Evolutionary conservation across 176 grass and related monocot species (phyloP).

Genomic region (Oryza officinalis): DNA sequence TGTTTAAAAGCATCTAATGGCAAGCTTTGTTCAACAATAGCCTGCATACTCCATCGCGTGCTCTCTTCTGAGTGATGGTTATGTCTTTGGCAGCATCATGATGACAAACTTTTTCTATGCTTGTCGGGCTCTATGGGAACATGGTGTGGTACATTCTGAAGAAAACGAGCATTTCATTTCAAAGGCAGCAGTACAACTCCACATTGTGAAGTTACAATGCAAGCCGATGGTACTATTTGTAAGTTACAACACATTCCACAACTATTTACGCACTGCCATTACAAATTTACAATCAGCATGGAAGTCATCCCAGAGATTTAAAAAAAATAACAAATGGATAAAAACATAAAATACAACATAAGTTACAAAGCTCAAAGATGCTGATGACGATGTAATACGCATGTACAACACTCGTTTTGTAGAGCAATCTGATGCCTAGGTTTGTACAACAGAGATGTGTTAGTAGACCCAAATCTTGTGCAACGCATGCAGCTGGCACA

Average conservation of each 20-base stretch:
- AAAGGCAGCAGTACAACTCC: background rate
- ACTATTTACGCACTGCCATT: background rate
- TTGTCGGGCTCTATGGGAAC: background rate
- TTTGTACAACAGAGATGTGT: background rate
- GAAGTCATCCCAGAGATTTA: background rate
- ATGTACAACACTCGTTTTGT: background rate
- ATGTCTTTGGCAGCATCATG: background rate
- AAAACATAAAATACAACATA: background rate
- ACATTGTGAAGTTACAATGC: background rate
- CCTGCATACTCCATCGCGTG: background rate
- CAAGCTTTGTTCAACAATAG: background rate
- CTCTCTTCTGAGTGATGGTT: background rate
- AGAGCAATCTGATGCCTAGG: background rate
- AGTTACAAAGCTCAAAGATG: conserved; percentile 14
- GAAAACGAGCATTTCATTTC: background rate
- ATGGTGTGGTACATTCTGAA: background rate
- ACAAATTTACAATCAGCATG: background rate
- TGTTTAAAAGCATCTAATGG: background rate
- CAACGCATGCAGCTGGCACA: conserved; percentile 64
- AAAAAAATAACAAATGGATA: background rate
- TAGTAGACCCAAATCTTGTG: conserved; percentile 63
- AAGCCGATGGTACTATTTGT: background rate
- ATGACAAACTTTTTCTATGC: background rate
- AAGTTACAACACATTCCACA: background rate
- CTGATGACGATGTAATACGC: background rate